Base-by-base conservation (phyloP, 306 rosid species). In the Malus orientalis region DNA sequence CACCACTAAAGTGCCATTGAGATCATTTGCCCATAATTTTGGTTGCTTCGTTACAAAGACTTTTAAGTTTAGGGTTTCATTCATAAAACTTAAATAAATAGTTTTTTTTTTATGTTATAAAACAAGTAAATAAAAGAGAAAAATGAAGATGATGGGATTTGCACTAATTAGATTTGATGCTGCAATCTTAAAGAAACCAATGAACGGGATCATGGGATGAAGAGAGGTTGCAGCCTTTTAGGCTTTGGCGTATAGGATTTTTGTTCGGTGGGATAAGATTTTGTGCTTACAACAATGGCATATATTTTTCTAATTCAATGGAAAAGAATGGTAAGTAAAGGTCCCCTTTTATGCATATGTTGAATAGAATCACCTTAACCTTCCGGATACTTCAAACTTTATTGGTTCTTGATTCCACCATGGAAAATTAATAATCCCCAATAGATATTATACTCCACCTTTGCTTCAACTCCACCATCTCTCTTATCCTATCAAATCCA, bases 381-480 rank as follows among this genome's bases (percentile, higher is more conserved):
- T 75, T 75, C 64, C 19, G 20, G 65, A 67, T 27, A 65, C 64
- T 53, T 51, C 19, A 63, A 63, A 62, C 72, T 66, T 75, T 75
- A 22, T 66, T 66, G 71, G 38, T 22, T 65, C 36, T 51, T 51
- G 79, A 76, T 76, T 67, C 74, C 55, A 36, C 61, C 66, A 23
- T 67, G 72, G 67, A 27, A 55, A 32, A 47, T 16, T 33, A 66
- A 53, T 14, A 33, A 66, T 18, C 70, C 8, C 57, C 5, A 13
- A 32, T 23, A 20, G 60, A 74, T 44, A 62, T 74, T 62, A 62
- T 74, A 8, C 61, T 30, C 47, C 0, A 62, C 25, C 79, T 67
- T 67, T 67, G 38, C 65, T 74, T 76, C 55, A 36, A 67, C 79
- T 76, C 73, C 79, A 76, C 79, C 55, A 66, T 42, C 57, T 62